Evolutionary conservation across 352 stramenopile genomes (phyloP).

Genomic region (Globisporangium perplexum): DNA sequence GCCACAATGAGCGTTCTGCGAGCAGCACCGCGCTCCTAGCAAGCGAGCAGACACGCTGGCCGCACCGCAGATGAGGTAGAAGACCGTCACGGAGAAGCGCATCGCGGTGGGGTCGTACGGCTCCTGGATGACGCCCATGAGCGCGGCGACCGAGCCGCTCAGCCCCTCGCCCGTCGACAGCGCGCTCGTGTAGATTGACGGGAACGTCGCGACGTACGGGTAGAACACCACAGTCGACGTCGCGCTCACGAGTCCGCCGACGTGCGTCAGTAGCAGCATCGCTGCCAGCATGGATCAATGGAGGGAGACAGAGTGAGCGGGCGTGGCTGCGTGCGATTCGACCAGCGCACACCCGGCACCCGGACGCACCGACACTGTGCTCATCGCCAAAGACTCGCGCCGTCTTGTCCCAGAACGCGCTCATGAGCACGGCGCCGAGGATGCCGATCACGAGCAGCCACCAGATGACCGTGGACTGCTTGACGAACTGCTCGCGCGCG

Average conservation of each 20-base stretch:
- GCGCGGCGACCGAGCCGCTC: conserved; percentile 49
- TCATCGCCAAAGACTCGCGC: conserved; percentile 32
- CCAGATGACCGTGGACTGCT: conserved; percentile 46
- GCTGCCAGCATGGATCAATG: conserved; percentile 14
- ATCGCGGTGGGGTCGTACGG: conserved; percentile 32
- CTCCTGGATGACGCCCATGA: conserved; percentile 55
- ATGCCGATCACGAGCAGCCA: conserved; percentile 41
- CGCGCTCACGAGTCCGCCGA: conserved; percentile 61
- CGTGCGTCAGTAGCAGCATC: conserved; percentile 56
- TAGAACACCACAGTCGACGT: conserved; percentile 74
- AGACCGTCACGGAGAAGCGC: conserved; percentile 52
- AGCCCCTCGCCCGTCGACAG: conserved; percentile 60
- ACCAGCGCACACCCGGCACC: no score
- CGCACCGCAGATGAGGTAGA: conserved; percentile 58
- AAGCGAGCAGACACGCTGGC: no score
- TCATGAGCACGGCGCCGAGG: conserved; percentile 48
- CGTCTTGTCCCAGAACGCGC: conserved; percentile 45
- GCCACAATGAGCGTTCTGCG: no score
- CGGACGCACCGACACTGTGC: conserved; percentile 42
- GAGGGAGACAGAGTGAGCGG: neutral
- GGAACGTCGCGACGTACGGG: conserved; percentile 59
- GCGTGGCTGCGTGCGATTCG: no score
- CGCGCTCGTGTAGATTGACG: conserved; percentile 55
- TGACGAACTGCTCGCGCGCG: conserved; percentile 29
- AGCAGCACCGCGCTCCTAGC: no score